Conservation (phyloP, 2,329 filamentous ascomycete species). For the Penicillium sp. region DNA sequence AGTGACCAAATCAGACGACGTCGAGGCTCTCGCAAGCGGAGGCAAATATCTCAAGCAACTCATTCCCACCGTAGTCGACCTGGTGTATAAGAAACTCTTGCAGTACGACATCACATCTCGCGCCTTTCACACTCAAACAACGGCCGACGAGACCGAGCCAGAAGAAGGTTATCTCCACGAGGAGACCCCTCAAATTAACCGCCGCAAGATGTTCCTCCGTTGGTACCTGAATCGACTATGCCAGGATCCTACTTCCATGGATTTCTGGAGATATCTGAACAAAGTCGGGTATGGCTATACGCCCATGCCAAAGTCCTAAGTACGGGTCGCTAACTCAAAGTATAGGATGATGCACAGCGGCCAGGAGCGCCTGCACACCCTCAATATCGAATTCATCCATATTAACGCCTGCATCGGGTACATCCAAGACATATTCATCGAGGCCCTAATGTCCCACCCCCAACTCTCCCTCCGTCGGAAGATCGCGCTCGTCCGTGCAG, state of each 20-base stretch:
- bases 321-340: background rate
- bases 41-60: conserved; percentile 75
- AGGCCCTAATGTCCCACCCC: conserved; percentile 69
- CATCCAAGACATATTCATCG: conserved; percentile 71
- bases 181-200: conserved; percentile 67
- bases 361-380: conserved; percentile 63
- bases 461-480: conserved; percentile 63
- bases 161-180: conserved; percentile 62
- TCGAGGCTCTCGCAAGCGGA: conserved; percentile 64
- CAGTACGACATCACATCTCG: conserved; percentile 77
- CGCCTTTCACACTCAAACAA: conserved; percentile 61
- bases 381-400: conserved; percentile 77
- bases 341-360: conserved; percentile 73
- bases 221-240: conserved; percentile 72
- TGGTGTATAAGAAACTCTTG: conserved; percentile 76
- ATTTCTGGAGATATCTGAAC: conserved; percentile 79
- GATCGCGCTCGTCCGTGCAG: conserved; percentile 67
- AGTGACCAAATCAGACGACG: conserved; percentile 54
- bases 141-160: conserved; percentile 59
- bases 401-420: conserved; percentile 68
- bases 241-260: conserved; percentile 67
- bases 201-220: conserved; percentile 72
- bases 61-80: conserved; percentile 77
- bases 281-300: conserved; percentile 63
- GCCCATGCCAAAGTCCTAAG: background rate